Evolutionary conservation across 2,329 filamentous ascomycete genomes (phyloP).

Genomic region (Thelonectria olida): DNA sequence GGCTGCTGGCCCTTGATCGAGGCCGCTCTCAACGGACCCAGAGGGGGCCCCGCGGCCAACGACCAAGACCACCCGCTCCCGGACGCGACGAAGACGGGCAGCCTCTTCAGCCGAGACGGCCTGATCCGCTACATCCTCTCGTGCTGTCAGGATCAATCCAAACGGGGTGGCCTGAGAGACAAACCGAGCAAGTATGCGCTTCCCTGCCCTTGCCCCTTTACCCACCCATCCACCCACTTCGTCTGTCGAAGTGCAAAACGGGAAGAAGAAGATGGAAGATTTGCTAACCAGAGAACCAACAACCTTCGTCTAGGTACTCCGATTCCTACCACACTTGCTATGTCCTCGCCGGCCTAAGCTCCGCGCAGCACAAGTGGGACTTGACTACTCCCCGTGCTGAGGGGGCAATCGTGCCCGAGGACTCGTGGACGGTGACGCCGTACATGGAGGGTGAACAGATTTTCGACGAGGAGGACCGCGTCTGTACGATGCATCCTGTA

Average conservation of each 20-base stretch:
- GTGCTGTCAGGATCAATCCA: constrained; percentile 81
- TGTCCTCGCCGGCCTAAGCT: constrained; percentile 85
- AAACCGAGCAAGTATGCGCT: constrained; percentile 84
- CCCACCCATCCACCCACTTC: constrained; percentile 20
- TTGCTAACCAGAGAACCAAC: constrained; percentile 27
- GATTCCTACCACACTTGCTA: constrained; percentile 96
- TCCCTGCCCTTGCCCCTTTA: constrained; percentile 21
- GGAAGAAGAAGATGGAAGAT: not conserved
- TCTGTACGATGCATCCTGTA: constrained; percentile 80
- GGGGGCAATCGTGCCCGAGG: constrained; percentile 45
- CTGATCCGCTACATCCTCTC: constrained; percentile 88
- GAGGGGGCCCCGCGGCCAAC: constrained; percentile 39
- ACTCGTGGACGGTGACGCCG: constrained; percentile 58
- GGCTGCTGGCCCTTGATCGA: constrained; percentile 93
- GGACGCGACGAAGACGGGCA: constrained; percentile 45
- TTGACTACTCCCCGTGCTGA: constrained; percentile 49
- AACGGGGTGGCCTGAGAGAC: constrained; percentile 84
- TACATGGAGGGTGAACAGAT: constrained; percentile 66
- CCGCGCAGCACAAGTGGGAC: constrained; percentile 76
- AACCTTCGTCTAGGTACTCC: constrained; percentile 62
- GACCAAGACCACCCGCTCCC: constrained; percentile 41
- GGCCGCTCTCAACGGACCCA: constrained; percentile 72
- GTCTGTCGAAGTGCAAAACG: not conserved
- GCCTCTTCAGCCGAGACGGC: constrained; percentile 83
- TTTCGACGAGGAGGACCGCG: constrained; percentile 75